A percentile compares a stretch with the other conserved stretches of the same genome.
Evolutionary conservation across 2,329 filamentous ascomycete species (phyloP).

Genomic region (Xylariaceae sp.): DNA sequence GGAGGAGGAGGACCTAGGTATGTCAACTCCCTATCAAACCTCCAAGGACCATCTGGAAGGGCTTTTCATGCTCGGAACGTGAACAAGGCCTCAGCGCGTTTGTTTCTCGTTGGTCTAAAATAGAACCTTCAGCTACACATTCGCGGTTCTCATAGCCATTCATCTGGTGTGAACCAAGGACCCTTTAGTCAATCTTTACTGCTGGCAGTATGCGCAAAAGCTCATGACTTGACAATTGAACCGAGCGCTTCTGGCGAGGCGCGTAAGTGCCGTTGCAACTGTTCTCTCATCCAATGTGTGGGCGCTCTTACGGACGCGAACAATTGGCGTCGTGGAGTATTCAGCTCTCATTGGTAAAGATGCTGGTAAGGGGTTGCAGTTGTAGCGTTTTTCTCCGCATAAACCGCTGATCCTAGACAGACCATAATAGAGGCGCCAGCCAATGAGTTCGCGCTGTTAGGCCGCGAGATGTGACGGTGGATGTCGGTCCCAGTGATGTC

Average conservation of each 20-base stretch:
- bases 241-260: background rate
- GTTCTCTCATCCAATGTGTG: background rate
- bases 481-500: background rate
- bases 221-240: background rate
- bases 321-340: conserved; percentile 9
- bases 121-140: too few species aligned
- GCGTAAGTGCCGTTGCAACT: conserved; percentile 7
- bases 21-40: background rate
- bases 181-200: background rate
- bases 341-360: conserved; percentile 16
- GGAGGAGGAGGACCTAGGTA: too few species aligned
- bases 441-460: conserved; percentile 13
- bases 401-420: conserved; percentile 22
- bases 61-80: too few species aligned
- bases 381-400: conserved; percentile 21
- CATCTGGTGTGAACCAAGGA: background rate
- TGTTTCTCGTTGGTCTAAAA: too few species aligned
- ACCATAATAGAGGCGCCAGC: background rate
- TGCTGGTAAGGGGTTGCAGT: conserved; percentile 8
- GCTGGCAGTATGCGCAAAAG: background rate
- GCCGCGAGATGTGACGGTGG: background rate
- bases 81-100: too few species aligned
- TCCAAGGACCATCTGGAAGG: background rate
- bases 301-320: conserved; percentile 8
- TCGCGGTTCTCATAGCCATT: background rate